Evolutionary conservation across 495 filamentous ascomycete species (phyloP), one percentile per base, ranked within the genome.

Genomic region (Trichoderma asperelloides): DNA sequence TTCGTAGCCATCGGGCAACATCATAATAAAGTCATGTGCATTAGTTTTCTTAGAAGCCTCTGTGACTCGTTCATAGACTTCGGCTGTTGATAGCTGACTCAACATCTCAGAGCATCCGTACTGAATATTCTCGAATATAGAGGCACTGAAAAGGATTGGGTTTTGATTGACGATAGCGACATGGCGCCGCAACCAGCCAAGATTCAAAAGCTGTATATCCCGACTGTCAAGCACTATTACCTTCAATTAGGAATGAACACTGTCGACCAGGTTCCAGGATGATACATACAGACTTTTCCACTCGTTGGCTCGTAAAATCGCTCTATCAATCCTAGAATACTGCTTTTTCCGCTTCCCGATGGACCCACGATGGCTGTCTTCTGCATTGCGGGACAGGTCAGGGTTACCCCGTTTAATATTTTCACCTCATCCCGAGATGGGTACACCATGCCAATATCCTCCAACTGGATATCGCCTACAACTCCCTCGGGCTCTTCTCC

Each of bases 261-360:
- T n/a, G n/a, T n/a, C n/a, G n/a, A n/a, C n/a, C n/a, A n/a, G n/a
- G n/a, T n/a, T n/a, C n/a, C n/a, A n/a, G n/a, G n/a, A n/a, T n/a
- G n/a, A n/a, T n/a, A n/a, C n/a, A n/a, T n/a, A n/a, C n/a, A n/a
- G n/a, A n/a, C n/a, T n/a, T n/a, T n/a, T 41, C 92, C 92, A 45
- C 80, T 84, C 25, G 95, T 88, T 15, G 93, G 92, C 68, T 91
- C 84, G 71, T 97, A 97, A 73, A 96, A 96, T 23, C 93, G 85
- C 75, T 96, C 91, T 18, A 96, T 86, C 12, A 97, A 79, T 5
- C 90, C 91, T 40, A 96, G 86, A 21, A 96, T 88, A 1, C 91
- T 96, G 73, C 86, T 90, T 75, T 97, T 97, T 67, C 92, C 87
- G 65, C 89, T 90, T 3, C 92, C 91, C 28, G 91, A 91, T 27